phyloP scores from a whole-genome alignment of 108 stramenopile species.

The Skeletonema potamos region DNA sequence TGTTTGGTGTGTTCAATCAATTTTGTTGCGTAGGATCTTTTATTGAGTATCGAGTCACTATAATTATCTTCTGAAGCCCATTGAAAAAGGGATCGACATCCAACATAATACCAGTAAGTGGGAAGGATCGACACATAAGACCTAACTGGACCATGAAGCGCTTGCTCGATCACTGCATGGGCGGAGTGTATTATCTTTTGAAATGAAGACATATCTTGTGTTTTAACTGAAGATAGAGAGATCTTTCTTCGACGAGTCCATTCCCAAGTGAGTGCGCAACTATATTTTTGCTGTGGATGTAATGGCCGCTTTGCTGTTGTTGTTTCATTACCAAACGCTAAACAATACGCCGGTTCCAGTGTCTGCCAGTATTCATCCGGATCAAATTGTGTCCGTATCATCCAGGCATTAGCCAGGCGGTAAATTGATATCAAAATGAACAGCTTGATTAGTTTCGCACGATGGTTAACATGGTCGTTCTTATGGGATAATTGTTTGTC shows the following conservation, averaged over 20 bases:
- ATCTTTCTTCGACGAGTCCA: conserved; percentile 74
- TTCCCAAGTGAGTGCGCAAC: conserved; percentile 85
- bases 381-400: conserved; percentile 86
- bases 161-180: conserved; percentile 25
- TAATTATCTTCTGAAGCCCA: conserved; percentile 15
- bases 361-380: conserved; percentile 91
- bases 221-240: not conserved
- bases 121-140: conserved; percentile 80
- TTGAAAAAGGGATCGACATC: conserved; percentile 33
- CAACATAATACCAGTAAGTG: conserved; percentile 66
- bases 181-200: not conserved
- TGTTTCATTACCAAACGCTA: conserved; percentile 44
- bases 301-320: not conserved
- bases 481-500: not conserved
- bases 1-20: conserved; percentile 10
- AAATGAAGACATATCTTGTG: not conserved
- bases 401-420: conserved; percentile 58
- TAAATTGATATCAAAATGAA: conserved; percentile 42
- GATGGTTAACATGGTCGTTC: not conserved
- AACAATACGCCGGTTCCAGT: conserved; percentile 88
- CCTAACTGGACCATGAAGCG: conserved; percentile 73
- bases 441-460: conserved; percentile 2
- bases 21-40: not conserved
- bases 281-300: conserved; percentile 15
- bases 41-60: not conserved